Percentiles rank a stretch among this genome's conserved stretches.
Conservation (phyloP, 192 early-diverging fungal genomes). For the Piromyces finnis region DNA sequence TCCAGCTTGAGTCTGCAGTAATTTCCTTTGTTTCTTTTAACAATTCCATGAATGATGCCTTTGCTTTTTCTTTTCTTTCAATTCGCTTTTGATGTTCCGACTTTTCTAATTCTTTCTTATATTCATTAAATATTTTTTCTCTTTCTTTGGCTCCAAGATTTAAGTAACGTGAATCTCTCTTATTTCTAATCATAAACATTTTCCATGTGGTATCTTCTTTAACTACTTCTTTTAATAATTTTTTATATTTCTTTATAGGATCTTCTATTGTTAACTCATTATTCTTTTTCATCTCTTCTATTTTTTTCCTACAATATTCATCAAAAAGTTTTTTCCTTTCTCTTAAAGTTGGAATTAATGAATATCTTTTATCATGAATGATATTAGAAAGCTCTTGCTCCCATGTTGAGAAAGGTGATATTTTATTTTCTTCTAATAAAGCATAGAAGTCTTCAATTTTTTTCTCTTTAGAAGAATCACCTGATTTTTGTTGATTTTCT, state of each 20-base stretch:
- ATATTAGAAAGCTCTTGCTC: conserved; percentile 50
- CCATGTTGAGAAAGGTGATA: conserved; percentile 60
- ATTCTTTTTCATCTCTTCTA: conserved; percentile 23
- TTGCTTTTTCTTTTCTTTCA: conserved; percentile 15
- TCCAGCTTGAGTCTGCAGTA: conserved; percentile 35
- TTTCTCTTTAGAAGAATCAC: conserved; percentile 6
- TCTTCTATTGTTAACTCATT: conserved; percentile 10
- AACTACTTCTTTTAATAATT: conserved; percentile 32
- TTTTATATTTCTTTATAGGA: conserved; percentile 24
- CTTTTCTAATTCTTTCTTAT: conserved; percentile 25
- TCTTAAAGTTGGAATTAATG: conserved; percentile 21
- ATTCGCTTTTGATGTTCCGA: conserved; percentile 3
- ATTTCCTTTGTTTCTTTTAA: conserved; percentile 36
- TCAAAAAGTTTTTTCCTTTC: conserved; percentile 48
- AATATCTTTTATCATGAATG: conserved; percentile 38
- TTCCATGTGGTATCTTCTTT: conserved; percentile 41
- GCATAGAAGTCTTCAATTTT: conserved; percentile 14
- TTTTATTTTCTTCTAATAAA: conserved; percentile 45
- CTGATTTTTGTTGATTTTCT: conserved; percentile 1
- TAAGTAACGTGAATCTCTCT: conserved; percentile 41
- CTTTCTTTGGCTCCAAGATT: conserved; percentile 36
- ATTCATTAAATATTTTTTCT: conserved; percentile 43
- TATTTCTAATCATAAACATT: conserved; percentile 52
- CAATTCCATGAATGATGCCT: conserved; percentile 38
- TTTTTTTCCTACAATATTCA: conserved; percentile 46